Conservation (phyloP, 2,329 filamentous ascomycete genomes). For the Endocalyx cinctus region DNA sequence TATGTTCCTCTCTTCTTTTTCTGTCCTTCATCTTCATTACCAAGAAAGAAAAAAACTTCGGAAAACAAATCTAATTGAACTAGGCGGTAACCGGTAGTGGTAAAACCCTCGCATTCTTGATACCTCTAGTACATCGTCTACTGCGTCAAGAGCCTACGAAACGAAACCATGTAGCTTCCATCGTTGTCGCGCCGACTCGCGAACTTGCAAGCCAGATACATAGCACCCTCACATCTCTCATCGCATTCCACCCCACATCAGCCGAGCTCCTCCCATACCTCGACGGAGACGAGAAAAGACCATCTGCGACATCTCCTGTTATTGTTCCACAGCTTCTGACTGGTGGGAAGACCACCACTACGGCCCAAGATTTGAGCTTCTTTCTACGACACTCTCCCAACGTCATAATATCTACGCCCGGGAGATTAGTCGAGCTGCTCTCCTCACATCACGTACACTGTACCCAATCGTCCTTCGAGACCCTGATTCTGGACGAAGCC, state of each 20-base stretch:
- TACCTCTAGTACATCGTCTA: slow-evolving; percentile 78
- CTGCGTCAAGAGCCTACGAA: slow-evolving; percentile 77
- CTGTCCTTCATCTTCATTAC: no score
- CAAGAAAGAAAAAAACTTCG: no score
- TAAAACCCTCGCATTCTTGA: slow-evolving; percentile 81
- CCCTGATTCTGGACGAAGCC: slow-evolving; percentile 89
- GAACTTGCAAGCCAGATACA: slow-evolving; percentile 91
- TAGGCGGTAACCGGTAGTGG: slow-evolving; percentile 85
- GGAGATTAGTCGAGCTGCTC: slow-evolving; percentile 81
- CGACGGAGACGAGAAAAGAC: slow-evolving; percentile 52
- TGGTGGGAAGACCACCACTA: slow-evolving; percentile 69
- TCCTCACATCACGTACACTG: slow-evolving; percentile 84
- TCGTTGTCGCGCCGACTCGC: slow-evolving; percentile 88
- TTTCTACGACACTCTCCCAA: slow-evolving; percentile 86
- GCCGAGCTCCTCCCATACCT: slow-evolving; percentile 57
- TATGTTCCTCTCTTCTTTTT: slow-evolving; percentile 4
- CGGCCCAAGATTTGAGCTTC: slow-evolving; percentile 78
- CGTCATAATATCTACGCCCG: slow-evolving; percentile 84
- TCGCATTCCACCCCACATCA: slow-evolving; percentile 80
- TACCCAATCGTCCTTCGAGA: slow-evolving; percentile 83
- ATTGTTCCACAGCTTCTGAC: slow-evolving; percentile 70
- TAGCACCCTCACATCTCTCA: slow-evolving; percentile 68
- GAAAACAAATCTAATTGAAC: slow-evolving; percentile 7
- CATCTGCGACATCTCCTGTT: slow-evolving; percentile 39
- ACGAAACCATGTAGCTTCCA: slow-evolving; percentile 83